Evolutionary conservation across 2,329 filamentous ascomycete species (phyloP).

Genomic region (Fusarium pininemorale): DNA sequence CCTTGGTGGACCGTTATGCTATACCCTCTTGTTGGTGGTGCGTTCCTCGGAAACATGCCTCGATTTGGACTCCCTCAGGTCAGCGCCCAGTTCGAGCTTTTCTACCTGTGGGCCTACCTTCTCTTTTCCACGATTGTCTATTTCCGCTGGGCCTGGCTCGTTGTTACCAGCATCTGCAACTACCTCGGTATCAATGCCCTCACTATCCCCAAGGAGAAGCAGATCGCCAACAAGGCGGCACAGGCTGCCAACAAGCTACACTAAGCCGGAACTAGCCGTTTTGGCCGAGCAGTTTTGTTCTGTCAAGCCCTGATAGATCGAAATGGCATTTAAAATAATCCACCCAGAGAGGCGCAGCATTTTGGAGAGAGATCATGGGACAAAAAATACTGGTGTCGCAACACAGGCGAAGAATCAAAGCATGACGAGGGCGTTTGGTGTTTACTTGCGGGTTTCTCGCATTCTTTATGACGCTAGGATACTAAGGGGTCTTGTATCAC

Average conservation of each 20-base stretch:
- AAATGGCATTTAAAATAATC: constrained; percentile 17
- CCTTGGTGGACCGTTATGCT: constrained; percentile 97
- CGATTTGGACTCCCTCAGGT: constrained; percentile 75
- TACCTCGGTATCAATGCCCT: constrained; percentile 95
- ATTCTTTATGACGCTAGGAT: constrained; percentile 35
- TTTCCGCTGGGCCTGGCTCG: constrained; percentile 90
- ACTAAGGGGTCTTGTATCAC: constrained; percentile 10
- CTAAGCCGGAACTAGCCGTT: constrained; percentile 22
- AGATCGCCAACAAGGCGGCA: constrained; percentile 62
- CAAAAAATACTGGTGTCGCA: constrained; percentile 21
- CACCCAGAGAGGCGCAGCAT: constrained; percentile 29
- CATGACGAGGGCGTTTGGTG: constrained; percentile 43
- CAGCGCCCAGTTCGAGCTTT: constrained; percentile 72
- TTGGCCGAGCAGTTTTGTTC: neutral
- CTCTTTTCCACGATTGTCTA: constrained; percentile 86
- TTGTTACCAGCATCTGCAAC: constrained; percentile 89
- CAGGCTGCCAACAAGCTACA: constrained; percentile 50
- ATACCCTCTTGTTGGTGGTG: constrained; percentile 85
- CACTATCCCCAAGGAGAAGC: constrained; percentile 77
- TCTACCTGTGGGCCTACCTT: constrained; percentile 87
- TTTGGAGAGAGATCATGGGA: constrained; percentile 15
- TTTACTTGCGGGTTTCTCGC: constrained; percentile 34
- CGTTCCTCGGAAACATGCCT: constrained; percentile 83
- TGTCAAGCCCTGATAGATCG: neutral
- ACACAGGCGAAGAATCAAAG: constrained; percentile 31